These are phyloP conservation scores for Microdochium paspali DNA, from an alignment of 2,329 filamentous ascomycete genomes.

Conservation along the genomic window DNA sequence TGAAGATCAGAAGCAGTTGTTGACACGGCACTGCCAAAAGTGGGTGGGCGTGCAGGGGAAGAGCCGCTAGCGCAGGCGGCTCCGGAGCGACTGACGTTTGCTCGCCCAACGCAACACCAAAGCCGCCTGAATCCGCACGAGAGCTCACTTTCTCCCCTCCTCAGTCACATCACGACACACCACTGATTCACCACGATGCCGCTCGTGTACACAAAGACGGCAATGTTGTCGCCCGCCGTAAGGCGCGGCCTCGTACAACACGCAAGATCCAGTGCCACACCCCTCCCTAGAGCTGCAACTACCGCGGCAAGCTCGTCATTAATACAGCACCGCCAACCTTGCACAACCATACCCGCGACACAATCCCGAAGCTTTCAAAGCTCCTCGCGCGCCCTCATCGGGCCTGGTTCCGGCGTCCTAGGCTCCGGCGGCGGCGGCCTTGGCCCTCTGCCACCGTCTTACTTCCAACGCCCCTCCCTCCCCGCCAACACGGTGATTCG, in stretches of 20 bases:
- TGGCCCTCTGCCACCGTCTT: constrained; percentile 51
- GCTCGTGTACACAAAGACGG: constrained; percentile 13
- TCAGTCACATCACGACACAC: neutral
- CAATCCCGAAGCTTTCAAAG: constrained; percentile 11
- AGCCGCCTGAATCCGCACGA: constrained; percentile 1
- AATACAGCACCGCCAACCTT: neutral
- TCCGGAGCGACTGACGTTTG: constrained; percentile 1
- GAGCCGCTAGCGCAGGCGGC: too few species aligned
- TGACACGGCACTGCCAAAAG: too few species aligned
- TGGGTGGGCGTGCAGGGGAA: too few species aligned
- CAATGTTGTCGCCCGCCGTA: constrained; percentile 10
- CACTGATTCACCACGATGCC: constrained; percentile 12
- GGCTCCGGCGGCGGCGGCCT: constrained; percentile 17
- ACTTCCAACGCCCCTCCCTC: constrained; percentile 66
- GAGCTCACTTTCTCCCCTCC: constrained; percentile 1
- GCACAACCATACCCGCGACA: neutral
- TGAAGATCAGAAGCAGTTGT: too few species aligned
- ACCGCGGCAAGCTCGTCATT: constrained; percentile 4
- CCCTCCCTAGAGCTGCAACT: constrained; percentile 4
- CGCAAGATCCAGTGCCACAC: constrained; percentile 3
- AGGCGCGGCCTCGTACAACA: constrained; percentile 7
- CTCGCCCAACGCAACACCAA: neutral
- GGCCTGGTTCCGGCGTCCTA: constrained; percentile 8
- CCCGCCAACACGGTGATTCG: constrained; percentile 92
- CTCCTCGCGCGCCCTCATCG: constrained; percentile 8